Conservation (phyloP, 257 asterid species). For the Solanum virginianum region DNA sequence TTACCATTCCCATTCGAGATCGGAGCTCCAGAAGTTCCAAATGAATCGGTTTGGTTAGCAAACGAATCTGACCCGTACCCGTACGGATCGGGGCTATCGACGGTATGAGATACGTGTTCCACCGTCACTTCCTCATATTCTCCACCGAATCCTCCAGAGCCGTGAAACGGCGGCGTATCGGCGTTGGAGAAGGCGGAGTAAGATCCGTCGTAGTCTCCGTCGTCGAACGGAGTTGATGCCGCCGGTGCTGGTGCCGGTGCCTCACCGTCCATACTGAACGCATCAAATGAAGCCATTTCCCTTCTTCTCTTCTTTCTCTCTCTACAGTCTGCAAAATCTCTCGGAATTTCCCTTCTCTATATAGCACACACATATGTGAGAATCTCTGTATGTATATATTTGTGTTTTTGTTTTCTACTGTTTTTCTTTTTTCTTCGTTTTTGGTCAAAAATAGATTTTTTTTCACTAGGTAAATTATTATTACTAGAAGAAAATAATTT, state of each 20-base stretch:
- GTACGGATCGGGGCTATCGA: conserved; percentile 61
- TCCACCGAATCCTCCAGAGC: conserved; percentile 25
- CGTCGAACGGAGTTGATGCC: conserved; percentile 37
- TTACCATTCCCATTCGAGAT: conserved; percentile 61
- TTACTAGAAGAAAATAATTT: background rate
- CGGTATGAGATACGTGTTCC: conserved; percentile 36
- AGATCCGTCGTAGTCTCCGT: conserved; percentile 39
- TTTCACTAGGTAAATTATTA: background rate
- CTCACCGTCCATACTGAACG: conserved; percentile 57
- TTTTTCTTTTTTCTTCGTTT: background rate
- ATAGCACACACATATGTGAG: background rate
- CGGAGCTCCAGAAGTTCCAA: conserved; percentile 55
- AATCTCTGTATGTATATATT: background rate
- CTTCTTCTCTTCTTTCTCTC: background rate
- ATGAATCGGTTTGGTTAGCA: conserved; percentile 9
- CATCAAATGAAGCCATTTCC: conserved; percentile 64
- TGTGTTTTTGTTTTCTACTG: background rate
- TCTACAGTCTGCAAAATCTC: conserved; percentile 1
- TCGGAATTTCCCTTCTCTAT: background rate
- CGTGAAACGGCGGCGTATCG: conserved; percentile 39
- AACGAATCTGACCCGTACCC: conserved; percentile 34
- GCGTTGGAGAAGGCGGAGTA: conserved; percentile 7
- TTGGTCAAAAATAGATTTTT: background rate
- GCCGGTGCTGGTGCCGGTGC: conserved; percentile 24
- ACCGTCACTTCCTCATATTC: conserved; percentile 48